Base-by-base conservation (phyloP, 441 rosid species). In the Pelargonium hybrid region DNA sequence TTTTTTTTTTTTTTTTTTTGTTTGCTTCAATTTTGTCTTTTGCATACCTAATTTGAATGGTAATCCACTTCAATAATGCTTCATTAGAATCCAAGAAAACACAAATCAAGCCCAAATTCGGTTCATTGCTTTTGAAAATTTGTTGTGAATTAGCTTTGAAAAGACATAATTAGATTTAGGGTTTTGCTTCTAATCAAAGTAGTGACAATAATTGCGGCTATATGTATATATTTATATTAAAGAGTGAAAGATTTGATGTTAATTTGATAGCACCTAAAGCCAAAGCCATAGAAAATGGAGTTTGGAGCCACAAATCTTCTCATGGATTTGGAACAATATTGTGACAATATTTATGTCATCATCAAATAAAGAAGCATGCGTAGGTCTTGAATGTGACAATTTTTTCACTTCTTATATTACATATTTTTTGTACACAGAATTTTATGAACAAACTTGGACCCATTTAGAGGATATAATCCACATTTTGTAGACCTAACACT, bases 41-140 rank as follows among this genome's bases (percentile, higher is more conserved):
- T 50, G 39, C 39, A 34, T 34, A 67, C n/a, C 25, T 11, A 54
- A 52, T 50, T 11, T 34, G 39, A 56, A 61, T 67, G 5, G 73
- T 71, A 45, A 73, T 73, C 75, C 77, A 34, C 15, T 11, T 76
- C 75, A 74, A 79, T 82, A 78, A 82, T 80, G 78, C 68, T 70
- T 68, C 34, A 69, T 48, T 71, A 78, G 77, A 72, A 82, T 79
- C 82, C 73, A 73, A 79, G 71, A 71, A 34, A 72, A 69, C 78
- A 70, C 14, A n/a, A 74, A 14, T 31, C 50, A 6, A 57, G 39
- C 17, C 73, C 9, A 45, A 69, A 43, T 5, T 23, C 25, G 25
- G 62, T 56, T 29, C 39, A 62, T 11, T 4, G 52, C 64, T 65
- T 77, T 68, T 73, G 75, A 54, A 17, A 15, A 10, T 26, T 4